These are phyloP conservation scores for Colletotrichum graminicola DNA, from an alignment of 2,329 filamentous ascomycete genomes.

Conservation along the genomic window DNA sequence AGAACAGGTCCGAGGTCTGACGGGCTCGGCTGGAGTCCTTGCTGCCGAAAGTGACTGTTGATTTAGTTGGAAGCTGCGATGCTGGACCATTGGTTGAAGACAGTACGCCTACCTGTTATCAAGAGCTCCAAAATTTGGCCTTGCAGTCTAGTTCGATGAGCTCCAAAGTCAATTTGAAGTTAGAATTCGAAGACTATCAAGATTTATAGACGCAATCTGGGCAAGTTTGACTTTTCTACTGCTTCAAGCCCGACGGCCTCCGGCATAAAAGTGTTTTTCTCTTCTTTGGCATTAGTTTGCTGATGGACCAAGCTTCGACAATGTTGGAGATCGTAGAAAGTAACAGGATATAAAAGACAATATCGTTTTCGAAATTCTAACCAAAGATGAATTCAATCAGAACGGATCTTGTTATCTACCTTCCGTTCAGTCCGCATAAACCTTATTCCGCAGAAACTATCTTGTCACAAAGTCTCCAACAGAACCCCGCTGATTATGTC, in stretches of 20 bases:
- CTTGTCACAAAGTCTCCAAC: neutral
- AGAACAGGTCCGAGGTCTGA: too few relatives aligned
- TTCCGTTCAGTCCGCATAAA: neutral
- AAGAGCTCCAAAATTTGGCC: too few relatives aligned
- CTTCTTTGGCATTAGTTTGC: neutral
- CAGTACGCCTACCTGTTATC: too few relatives aligned
- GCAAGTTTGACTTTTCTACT: too few relatives aligned
- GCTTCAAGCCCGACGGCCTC: neutral
- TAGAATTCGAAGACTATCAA: neutral
- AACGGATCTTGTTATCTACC: neutral
- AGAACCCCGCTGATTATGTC: neutral
- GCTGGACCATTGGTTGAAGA: too few relatives aligned
- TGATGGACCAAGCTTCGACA: neutral
- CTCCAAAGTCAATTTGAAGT: neutral
- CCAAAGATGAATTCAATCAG: neutral
- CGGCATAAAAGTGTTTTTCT: neutral
- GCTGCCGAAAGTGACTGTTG: too few relatives aligned
- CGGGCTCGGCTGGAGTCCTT: too few relatives aligned
- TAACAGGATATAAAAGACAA: neutral
- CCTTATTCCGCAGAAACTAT: neutral
- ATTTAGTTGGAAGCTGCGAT: too few relatives aligned
- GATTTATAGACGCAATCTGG: too few relatives aligned
- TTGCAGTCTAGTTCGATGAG: too few relatives aligned
- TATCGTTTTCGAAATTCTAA: neutral
- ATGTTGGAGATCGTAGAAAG: neutral